Conservation (phyloP, 75 land plant species). For the Selaginella moellendorffii region DNA sequence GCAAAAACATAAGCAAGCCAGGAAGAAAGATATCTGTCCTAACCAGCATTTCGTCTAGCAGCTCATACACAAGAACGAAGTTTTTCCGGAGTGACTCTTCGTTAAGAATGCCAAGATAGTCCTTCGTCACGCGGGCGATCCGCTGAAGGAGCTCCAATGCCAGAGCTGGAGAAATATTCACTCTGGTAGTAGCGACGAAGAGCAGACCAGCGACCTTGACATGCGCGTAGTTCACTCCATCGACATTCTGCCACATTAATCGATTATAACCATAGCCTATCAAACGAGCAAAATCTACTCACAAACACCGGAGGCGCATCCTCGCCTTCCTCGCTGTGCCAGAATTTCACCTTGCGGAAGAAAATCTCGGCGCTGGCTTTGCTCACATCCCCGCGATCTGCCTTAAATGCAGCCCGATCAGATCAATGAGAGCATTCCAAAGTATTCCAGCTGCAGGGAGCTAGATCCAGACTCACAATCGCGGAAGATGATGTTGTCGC, state of each 20-base stretch:
- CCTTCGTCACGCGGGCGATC: conserved; percentile 88
- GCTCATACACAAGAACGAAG: conserved; percentile 94
- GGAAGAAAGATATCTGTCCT: too few species aligned
- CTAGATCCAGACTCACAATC: conserved; percentile 44
- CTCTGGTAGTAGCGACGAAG: conserved; percentile 91
- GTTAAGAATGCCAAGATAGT: conserved; percentile 91
- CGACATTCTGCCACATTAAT: conserved; percentile 52
- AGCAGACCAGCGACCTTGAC: conserved; percentile 89
- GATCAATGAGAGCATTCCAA: neutral
- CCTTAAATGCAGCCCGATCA: neutral
- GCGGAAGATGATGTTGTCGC: conserved; percentile 95
- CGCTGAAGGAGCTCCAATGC: conserved; percentile 86
- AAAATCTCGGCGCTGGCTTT: conserved; percentile 96
- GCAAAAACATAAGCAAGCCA: too few species aligned
- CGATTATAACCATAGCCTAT: neutral
- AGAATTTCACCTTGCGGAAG: conserved; percentile 92
- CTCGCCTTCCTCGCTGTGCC: conserved; percentile 86
- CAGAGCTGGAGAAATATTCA: conserved; percentile 79
- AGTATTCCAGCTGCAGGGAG: neutral
- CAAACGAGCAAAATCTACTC: conserved; percentile 27
- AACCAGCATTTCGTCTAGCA: conserved; percentile 95
- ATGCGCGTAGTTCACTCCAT: conserved; percentile 90
- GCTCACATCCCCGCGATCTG: conserved; percentile 85
- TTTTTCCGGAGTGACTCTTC: conserved; percentile 90
- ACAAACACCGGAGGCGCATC: conserved; percentile 98